Base-by-base conservation (phyloP, 2,329 filamentous ascomycete species). In the Ceratocystis variospora region DNA sequence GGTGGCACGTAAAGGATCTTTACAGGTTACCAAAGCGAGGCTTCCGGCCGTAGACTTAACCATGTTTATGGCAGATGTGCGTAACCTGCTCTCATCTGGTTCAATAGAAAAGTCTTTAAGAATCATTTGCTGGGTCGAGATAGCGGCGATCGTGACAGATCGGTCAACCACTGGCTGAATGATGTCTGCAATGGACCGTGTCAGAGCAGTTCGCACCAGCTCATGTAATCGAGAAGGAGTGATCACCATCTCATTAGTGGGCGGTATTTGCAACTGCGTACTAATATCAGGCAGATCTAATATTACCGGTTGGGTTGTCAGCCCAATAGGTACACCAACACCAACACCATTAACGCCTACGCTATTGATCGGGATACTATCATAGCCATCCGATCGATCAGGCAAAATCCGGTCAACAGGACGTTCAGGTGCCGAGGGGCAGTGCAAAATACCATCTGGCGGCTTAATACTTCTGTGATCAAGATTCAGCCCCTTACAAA, bases 151-250 rank as follows among this genome's bases (percentile, higher is more conserved):
- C 0, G 95, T 97, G 48, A 99, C 93, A 1, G 94, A 99, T 65
- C 94, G 85, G 74, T 99, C 95, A 15, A 99, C 95, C 1, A 99
- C 94, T 28, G 94, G 95, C 64, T 93, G 90, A 68, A 99, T 97
- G 66, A 99, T 99, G 73, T 99, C 95, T 68, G 90, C 87, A 53
- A 99, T 87, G 41, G 95, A 93, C 68, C 91, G 88, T 61, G 90
- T 90, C 65, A 96, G 88, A 46, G 95, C 92, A 61, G 82, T 87
- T 70, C 89, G 85, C 66, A 97, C 90, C 71, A 97, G 96, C 71
- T 86, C 83, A 69, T 85, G 83, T 61, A 87, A 75, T 12, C 88
- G 83, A 64, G 80, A 78, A 68, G 87, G 80, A 74, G 86, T 87
- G 70, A 94, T 82, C 71, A 94, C 83, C 81, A 90, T 86, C 75